Evolutionary conservation across 2,329 filamentous ascomycete species (phyloP), one percentile per base, ranked within the genome.

Genomic region (Aureobasidium sp.): DNA sequence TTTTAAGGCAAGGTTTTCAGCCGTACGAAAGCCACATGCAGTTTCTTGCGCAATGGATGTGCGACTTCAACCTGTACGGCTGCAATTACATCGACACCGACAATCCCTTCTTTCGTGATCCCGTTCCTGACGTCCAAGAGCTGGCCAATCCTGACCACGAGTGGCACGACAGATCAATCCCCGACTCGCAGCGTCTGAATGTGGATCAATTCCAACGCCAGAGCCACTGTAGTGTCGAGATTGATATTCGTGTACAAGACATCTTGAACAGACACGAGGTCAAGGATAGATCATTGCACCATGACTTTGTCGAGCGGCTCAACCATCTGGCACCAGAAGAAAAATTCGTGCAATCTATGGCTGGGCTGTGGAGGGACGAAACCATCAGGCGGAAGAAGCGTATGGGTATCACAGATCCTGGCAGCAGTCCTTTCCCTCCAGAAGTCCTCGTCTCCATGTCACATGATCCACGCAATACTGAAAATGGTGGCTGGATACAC

Each of bases 31-130:
- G 90, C 20, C 95, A 99, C 72, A 75, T 97, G 65, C 91, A 96
- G 71, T 97, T 92, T 72, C 77, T 97, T 9, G 81, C 94, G 10
- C 95, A 99, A 75, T 99, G 95, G 84, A 97, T 99, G 94, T 89
- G 88, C 66, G 95, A 99, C 73, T 99, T 95, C 79, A 99, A 97
- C 71, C 79, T 99, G 67, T 97, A 96, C 73, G 95, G 95, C 7
- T 99, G 94, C 71, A 87, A 86, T 62, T 95, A 93, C 69, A 85
- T 97, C 66, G 84, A 93, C 63, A 88, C 86, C 55, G 79, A 79
- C 10, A 89, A 85, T 65, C 84, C 87, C 1, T 80, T 77, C 32
- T 97, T 96, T 70, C 85, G 94, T 61, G 79, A 80, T 2, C 91
- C 91, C 0, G 79, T 97, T 1, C 92, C 92, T 0, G 77, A 82